Evolutionary conservation across 768 basidiomycete genomes (phyloP), one percentile per base, ranked within the genome.

Genomic region (Guyanaporus albipodus): DNA sequence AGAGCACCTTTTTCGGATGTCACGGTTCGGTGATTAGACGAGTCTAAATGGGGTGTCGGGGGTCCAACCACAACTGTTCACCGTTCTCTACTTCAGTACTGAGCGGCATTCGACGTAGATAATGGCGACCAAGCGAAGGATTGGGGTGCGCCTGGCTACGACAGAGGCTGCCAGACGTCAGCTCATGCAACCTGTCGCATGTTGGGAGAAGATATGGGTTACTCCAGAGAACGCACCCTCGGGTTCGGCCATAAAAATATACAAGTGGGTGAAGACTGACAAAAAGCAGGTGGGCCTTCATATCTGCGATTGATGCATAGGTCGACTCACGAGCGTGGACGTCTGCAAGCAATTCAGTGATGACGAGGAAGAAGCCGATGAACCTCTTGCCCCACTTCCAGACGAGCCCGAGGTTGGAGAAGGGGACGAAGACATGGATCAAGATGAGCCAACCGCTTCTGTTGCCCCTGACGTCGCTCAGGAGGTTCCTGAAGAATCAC

Each of bases 111-210:
- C 35, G 15, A 50, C 26, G 7, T 18, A 6, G 37, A 56, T 44
- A 19, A 87, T 90, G 87, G 72, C 87, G 37, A 85, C 83, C 24
- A 76, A 80, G 66, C 74, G 87, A 55, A 80, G 85, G 63, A 85
- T 89, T 41, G 87, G 87, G 6, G 80, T 90, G 51, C 86, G 82
- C 58, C 73, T 75, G 19, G 83, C 85, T 38, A 84, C 83, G 40
- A 85, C 86, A 3, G 87, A 91, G 64, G 85, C 86, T 38, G 87
- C 87, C 27, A 77, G 87, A 31, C 77, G 87, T 49, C 85, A 88
- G 65, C 73, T 90, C n/a, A 89, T 91, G 85, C 86, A 87, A 59
- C 89, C 89, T 7, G 89, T 91, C n/a, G 78, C 75, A 22, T 87
- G 83, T 53, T 92, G 88, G 89, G 87, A 91, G 67, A 87, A 84